phyloP scores from a whole-genome alignment of 805 yeast species.

The Candida yuanshanica region DNA sequence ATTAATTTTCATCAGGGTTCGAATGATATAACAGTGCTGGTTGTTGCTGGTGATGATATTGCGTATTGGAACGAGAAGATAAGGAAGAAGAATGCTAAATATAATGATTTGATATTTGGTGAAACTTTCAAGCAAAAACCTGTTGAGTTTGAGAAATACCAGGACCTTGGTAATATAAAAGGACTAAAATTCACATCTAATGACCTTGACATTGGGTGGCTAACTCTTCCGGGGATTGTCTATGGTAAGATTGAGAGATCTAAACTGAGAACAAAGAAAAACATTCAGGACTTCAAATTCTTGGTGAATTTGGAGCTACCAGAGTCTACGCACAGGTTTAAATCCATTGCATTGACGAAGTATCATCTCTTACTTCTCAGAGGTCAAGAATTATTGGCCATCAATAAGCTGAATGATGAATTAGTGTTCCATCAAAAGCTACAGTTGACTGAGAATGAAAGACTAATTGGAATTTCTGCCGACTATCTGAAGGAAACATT shows the following conservation, averaged over 20 bases:
- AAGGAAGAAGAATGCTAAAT: constrained; percentile 16
- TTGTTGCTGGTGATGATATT: constrained; percentile 27
- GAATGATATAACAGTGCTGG: constrained; percentile 12
- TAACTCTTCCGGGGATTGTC: constrained; percentile 41
- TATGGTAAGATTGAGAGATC: constrained; percentile 31
- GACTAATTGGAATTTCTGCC: constrained; percentile 39
- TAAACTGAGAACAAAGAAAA: constrained; percentile 16
- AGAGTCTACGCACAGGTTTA: constrained; percentile 26
- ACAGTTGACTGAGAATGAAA: constrained; percentile 29
- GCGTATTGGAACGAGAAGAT: constrained; percentile 22
- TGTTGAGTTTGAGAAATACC: constrained; percentile 32
- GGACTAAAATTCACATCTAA: constrained; percentile 28
- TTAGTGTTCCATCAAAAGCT: constrained; percentile 38
- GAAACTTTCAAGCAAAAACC: constrained; percentile 23
- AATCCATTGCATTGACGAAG: constrained; percentile 41
- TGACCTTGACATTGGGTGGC: constrained; percentile 36
- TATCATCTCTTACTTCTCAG: constrained; percentile 49
- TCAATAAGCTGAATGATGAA: constrained; percentile 48
- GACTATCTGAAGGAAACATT: constrained; percentile 52
- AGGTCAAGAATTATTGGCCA: constrained; percentile 35
- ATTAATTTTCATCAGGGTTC: constrained; percentile 7
- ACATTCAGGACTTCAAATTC: constrained; percentile 31
- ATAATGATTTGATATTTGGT: constrained; percentile 17
- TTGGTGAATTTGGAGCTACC: constrained; percentile 36
- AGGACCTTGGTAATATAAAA: constrained; percentile 27